Evolutionary conservation across 129 eudicot species (phyloP), one percentile per base, ranked within the genome.

Genomic region (Tanacetum coccineum): DNA sequence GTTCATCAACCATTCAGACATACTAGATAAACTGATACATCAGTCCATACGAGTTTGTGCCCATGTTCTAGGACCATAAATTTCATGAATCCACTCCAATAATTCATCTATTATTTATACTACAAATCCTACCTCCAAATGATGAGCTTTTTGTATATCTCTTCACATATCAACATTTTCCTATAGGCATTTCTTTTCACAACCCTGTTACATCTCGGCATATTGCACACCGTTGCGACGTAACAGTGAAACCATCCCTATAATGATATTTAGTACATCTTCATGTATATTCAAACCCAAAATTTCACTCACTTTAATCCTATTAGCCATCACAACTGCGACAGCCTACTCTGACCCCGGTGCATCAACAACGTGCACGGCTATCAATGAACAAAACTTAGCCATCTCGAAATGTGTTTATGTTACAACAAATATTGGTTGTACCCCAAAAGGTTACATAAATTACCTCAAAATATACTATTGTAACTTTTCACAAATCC

Each of bases 361-460:
- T 15, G 59, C 45, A 42, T 42, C 72, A 66, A 47, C 78, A 53
- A 60, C 79, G 13, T 81, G 81, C 73, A 61, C 79, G 48, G 52
- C 10, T 12, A 18, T 79, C 40, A 80, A 62, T 62, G 15, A 78
- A 63, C 72, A 74, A 61, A 10, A 78, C 13, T 82, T 78, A 32
- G 7, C 60, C 26, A 9, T 26, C 10, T 67, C 85, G 17, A 84
- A 78, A 67, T 87, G 95, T 40, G 32, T 2, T 0, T 84, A 67
- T 68, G 65, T 87, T 17, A 82, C 46, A 69, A 78, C 84, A 40
- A 47, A 72, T 74, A 13, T 39, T 47, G 66, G 28, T 9, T 84
- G 91, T 74, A 39, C 19, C 18, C 79, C 82, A 61, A 73, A 84
- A 69, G 91, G 88, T 46, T 87, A 81, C 74, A 62, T 87, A 15